Evolutionary conservation across 257 asterid genomes (phyloP).

Genomic region (Petunia axillaris): DNA sequence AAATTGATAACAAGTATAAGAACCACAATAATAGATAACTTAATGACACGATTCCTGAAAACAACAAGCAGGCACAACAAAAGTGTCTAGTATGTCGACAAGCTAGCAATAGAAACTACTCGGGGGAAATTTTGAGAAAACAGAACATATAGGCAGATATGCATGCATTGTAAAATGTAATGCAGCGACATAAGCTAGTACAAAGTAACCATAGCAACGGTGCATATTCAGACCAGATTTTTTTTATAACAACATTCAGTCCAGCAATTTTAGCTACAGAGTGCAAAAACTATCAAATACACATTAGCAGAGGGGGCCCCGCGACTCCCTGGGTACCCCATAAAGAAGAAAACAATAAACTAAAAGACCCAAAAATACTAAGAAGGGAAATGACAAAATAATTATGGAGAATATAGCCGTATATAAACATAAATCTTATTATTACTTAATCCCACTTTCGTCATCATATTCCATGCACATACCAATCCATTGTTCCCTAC

Average conservation of each 20-base stretch:
- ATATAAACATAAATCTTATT: constrained; percentile 10
- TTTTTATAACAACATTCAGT: too few relatives aligned
- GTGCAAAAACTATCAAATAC: constrained; percentile 3
- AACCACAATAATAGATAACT: neutral
- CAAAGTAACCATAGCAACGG: neutral
- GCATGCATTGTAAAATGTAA: neutral
- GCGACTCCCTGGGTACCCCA: neutral
- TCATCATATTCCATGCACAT: constrained; percentile 80
- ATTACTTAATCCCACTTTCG: constrained; percentile 91
- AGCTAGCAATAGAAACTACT: neutral
- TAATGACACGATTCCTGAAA: constrained; percentile 22
- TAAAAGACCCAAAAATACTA: too few relatives aligned
- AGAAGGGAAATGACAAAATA: neutral
- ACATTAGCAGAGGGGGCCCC: neutral
- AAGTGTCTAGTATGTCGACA: neutral
- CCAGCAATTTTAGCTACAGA: neutral
- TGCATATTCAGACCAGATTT: neutral
- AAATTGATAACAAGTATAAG: constrained; percentile 23
- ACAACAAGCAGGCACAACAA: neutral
- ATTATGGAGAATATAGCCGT: neutral
- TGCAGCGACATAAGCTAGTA: neutral
- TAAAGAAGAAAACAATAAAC: too few relatives aligned
- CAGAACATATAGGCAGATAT: neutral
- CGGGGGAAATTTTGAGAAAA: neutral
- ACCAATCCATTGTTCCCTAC: constrained; percentile 99